Percentiles rank a stretch among this genome's conserved stretches.
phyloP scores from a whole-genome alignment of 495 filamentous ascomycete genomes.

The Penicillium atrosanguineum region DNA sequence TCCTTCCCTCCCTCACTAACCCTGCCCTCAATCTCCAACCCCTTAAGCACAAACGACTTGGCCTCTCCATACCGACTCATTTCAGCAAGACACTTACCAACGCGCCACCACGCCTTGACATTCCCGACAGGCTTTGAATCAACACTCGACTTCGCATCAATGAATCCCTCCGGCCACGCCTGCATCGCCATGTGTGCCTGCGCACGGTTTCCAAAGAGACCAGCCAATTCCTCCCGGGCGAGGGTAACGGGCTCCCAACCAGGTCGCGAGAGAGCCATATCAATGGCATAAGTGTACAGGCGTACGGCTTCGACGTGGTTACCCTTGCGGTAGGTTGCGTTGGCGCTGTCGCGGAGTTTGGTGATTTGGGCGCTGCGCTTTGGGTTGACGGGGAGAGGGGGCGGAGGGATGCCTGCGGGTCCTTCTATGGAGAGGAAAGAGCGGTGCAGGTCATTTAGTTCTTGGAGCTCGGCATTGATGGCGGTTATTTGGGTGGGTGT shows the following conservation, averaged over 20 bases:
- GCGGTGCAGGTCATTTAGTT: conserved; percentile 74
- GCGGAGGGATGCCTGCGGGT: conserved; percentile 60
- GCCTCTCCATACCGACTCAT: conserved; percentile 89
- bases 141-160: conserved; percentile 85
- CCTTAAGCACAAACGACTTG: conserved; percentile 64
- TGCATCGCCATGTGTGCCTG: conserved; percentile 81
- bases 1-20: conserved; percentile 59
- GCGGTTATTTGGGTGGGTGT: conserved; percentile 34
- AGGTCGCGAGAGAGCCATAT: conserved; percentile 81
- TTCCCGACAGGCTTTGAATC: conserved; percentile 84
- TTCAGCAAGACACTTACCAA: conserved; percentile 79
- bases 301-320: conserved; percentile 71
- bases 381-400: conserved; percentile 77
- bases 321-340: conserved; percentile 74
- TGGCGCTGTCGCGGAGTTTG: conserved; percentile 88
- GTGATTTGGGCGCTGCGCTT: conserved; percentile 80
- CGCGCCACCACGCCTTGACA: conserved; percentile 90
- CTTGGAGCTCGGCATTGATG: conserved; percentile 62
- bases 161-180: conserved; percentile 75
- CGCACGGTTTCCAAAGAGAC: conserved; percentile 80
- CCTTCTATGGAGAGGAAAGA: conserved; percentile 57
- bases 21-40: conserved; percentile 79
- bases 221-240: conserved; percentile 77
- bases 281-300: conserved; percentile 77
- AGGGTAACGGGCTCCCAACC: conserved; percentile 81